Percentiles rank a stretch among this genome's conserved stretches.
These are phyloP conservation scores for Nicotiana undulata DNA, from an alignment of 257 asterid genomes.

Conservation along the genomic window DNA sequence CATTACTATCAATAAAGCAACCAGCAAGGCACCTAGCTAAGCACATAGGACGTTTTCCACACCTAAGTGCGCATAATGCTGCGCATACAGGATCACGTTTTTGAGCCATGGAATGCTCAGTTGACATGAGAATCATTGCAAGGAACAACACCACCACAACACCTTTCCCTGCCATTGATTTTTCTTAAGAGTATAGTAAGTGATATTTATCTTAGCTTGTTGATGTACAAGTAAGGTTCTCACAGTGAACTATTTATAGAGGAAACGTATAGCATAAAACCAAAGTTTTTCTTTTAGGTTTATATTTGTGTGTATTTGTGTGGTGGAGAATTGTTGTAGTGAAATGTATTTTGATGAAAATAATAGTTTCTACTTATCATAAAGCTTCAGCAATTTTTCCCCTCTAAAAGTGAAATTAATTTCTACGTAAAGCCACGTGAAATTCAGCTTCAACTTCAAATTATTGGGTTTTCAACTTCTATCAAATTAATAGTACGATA, in stretches of 20 bases:
- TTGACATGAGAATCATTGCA: not conserved
- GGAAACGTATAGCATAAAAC: not conserved
- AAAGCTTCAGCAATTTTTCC: no score
- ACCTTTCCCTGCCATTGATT: not conserved
- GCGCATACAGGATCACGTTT: not conserved
- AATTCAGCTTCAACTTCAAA: no score
- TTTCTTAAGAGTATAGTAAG: not conserved
- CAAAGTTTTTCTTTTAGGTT: not conserved
- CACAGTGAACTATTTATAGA: not conserved
- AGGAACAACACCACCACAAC: not conserved
- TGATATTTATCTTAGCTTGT: not conserved
- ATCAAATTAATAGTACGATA: no score
- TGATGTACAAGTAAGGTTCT: not conserved
- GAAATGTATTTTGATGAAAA: no score
- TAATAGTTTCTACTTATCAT: no score
- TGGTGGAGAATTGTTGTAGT: no score
- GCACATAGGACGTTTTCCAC: not conserved
- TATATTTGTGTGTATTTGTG: no score
- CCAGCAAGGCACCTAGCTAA: not conserved
- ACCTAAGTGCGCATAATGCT: not conserved
- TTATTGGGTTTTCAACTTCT: no score
- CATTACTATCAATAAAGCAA: not conserved
- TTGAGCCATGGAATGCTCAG: not conserved
- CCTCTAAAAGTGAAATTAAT: no score
- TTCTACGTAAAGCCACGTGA: no score